phyloP scores from a whole-genome alignment of 345 rosid genomes.

The Eucalyptus urophylla region DNA sequence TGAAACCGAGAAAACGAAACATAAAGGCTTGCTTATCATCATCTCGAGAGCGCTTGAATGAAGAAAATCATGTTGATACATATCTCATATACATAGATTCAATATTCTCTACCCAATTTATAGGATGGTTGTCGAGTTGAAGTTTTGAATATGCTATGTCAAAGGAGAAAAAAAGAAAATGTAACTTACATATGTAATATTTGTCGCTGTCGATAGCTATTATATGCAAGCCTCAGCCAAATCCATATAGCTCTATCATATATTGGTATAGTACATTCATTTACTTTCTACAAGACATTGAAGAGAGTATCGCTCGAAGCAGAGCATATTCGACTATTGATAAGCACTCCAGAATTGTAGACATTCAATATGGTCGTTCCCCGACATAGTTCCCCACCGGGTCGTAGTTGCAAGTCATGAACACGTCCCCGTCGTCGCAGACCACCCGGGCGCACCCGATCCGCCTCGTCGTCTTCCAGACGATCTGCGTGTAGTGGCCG shows the following conservation, averaged over 20 bases:
- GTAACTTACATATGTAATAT: not conserved
- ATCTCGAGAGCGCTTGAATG: not conserved
- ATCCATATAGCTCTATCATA: not conserved
- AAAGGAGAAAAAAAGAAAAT: not conserved
- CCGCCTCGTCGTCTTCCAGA: slow-evolving; percentile 59
- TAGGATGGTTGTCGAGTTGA: not conserved
- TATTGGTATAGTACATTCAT: not conserved
- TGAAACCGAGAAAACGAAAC: not conserved
- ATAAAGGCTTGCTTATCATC: not conserved
- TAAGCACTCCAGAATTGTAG: not conserved
- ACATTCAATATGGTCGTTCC: slow-evolving; percentile 43
- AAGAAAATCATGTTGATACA: not conserved
- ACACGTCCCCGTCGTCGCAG: slow-evolving; percentile 69
- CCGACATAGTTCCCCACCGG: slow-evolving; percentile 83
- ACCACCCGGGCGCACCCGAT: slow-evolving; percentile 74
- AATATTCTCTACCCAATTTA: not conserved
- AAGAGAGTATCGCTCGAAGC: not conserved
- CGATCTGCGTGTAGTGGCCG: slow-evolving; percentile 86
- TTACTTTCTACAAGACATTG: not conserved
- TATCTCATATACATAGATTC: not conserved
- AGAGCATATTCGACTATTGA: not conserved
- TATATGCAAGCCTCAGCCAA: not conserved
- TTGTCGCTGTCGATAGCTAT: not conserved
- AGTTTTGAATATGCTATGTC: not conserved
- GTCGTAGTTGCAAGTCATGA: slow-evolving; percentile 88